Percentiles rank a stretch among this genome's conserved stretches.
phyloP scores from a whole-genome alignment of 225 moss, liverwort and hornwort species.

The Climacium dendroides region DNA sequence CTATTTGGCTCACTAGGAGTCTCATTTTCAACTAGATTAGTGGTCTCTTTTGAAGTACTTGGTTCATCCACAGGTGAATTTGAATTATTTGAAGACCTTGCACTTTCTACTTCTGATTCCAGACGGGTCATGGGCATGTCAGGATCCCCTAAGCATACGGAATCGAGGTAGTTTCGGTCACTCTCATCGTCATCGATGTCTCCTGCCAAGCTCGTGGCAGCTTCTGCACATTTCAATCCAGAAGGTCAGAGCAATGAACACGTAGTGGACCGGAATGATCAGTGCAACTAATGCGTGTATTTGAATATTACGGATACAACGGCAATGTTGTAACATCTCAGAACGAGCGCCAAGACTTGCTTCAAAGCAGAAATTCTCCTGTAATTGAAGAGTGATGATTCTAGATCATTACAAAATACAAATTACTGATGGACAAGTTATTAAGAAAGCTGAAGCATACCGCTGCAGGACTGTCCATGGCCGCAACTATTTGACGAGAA shows the following conservation, averaged over 20 bases:
- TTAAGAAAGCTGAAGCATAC: slow-evolving; percentile 6
- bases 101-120: neutral
- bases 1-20: neutral
- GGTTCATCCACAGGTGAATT: neutral
- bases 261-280: neutral
- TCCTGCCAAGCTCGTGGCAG: slow-evolving; percentile 27
- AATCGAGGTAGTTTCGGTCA: slow-evolving; percentile 24
- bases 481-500: slow-evolving; percentile 31
- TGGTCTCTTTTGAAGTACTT: neutral
- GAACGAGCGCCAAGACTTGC: neutral
- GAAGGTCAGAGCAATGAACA: neutral
- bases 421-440: neutral
- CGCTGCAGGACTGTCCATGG: slow-evolving; percentile 13
- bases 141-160: slow-evolving; percentile 8
- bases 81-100: neutral
- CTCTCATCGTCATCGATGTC: slow-evolving; percentile 29
- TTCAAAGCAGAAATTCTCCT: neutral
- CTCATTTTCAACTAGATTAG: neutral
- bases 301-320: neutral
- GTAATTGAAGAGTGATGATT: neutral
- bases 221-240: slow-evolving; percentile 22
- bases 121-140: neutral
- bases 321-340: neutral
- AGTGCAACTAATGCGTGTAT: neutral
- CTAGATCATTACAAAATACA: neutral